A percentile compares a stretch with the other conserved stretches of the same genome.
phyloP scores from a whole-genome alignment of 2,329 filamentous ascomycete species.

The Alternaria burnsii region DNA sequence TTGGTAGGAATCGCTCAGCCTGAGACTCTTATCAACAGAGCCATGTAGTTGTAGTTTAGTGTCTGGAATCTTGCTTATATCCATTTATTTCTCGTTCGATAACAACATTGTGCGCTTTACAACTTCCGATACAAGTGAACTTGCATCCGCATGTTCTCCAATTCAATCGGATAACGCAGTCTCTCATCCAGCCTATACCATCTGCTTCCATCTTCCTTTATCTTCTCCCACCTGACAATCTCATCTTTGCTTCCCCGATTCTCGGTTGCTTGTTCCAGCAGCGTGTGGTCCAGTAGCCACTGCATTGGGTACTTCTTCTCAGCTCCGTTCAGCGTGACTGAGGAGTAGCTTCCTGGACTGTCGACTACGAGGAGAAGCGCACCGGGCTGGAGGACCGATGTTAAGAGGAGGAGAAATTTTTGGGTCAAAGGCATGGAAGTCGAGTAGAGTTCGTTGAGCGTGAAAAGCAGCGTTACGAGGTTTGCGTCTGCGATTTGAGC shows the following conservation, averaged over 20 bases:
- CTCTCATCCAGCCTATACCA: slow-evolving; percentile 79
- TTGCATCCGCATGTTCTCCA: slow-evolving; percentile 97
- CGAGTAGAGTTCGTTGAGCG: slow-evolving; percentile 92
- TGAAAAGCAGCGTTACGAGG: slow-evolving; percentile 88
- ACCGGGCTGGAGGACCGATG: slow-evolving; percentile 63
- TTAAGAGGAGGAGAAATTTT: slow-evolving; percentile 74
- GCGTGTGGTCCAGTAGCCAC: slow-evolving; percentile 85
- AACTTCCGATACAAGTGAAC: slow-evolving; percentile 74
- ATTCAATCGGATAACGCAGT: slow-evolving; percentile 79
- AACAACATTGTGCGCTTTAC: neutral
- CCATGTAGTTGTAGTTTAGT: neutral
- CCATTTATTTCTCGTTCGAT: neutral
- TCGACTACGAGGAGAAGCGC: slow-evolving; percentile 86
- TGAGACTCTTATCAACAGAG: neutral
- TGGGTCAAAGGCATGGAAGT: slow-evolving; percentile 78
- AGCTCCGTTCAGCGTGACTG: slow-evolving; percentile 68
- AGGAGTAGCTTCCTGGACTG: slow-evolving; percentile 92
- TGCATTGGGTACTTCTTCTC: slow-evolving; percentile 87
- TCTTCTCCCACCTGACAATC: slow-evolving; percentile 70
- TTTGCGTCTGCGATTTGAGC: slow-evolving; percentile 40
- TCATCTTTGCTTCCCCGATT: slow-evolving; percentile 21
- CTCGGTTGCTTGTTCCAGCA: slow-evolving; percentile 58
- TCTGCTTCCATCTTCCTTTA: slow-evolving; percentile 76
- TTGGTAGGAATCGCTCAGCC: neutral
- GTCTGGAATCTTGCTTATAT: no score